A percentile compares a stretch with the other conserved stretches of the same genome.
Conservation (phyloP, 2,329 filamentous ascomycete genomes). For the Epichloe sylvatica region DNA sequence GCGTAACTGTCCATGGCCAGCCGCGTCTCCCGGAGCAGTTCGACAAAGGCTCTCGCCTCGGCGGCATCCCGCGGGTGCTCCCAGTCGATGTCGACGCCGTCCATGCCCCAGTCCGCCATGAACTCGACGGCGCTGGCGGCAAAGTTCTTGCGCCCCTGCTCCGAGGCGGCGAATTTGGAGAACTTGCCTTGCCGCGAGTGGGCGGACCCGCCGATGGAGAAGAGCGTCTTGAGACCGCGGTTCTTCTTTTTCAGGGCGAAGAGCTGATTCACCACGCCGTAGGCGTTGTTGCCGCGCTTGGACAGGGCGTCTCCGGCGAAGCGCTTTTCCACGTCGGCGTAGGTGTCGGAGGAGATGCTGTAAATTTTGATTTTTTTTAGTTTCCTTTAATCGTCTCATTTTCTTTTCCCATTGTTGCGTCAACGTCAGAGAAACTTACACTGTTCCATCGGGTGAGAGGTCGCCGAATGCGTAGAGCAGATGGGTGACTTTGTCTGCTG, state of each 20-base stretch:
- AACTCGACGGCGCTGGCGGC: slow-evolving; percentile 54
- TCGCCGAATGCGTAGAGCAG: slow-evolving; percentile 48
- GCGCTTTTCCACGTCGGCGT: slow-evolving; percentile 48
- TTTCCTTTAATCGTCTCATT: background rate
- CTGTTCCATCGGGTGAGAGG: slow-evolving; percentile 30
- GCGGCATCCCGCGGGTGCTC: slow-evolving; percentile 31
- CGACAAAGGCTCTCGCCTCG: slow-evolving; percentile 28
- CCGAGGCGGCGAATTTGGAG: slow-evolving; percentile 45
- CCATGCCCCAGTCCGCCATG: slow-evolving; percentile 52
- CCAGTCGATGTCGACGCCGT: slow-evolving; percentile 45
- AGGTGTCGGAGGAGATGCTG: slow-evolving; percentile 17
- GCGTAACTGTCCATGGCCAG: slow-evolving; percentile 30
- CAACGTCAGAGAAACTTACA: slow-evolving; percentile 21
- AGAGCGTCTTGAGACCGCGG: slow-evolving; percentile 62
- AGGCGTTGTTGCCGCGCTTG: slow-evolving; percentile 49
- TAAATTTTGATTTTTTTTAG: background rate
- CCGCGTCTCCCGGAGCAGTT: slow-evolving; percentile 29
- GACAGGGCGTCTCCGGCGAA: slow-evolving; percentile 48
- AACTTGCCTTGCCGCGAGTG: slow-evolving; percentile 52
- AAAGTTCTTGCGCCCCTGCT: slow-evolving; percentile 48
- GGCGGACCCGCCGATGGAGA: slow-evolving; percentile 72
- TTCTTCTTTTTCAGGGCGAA: slow-evolving; percentile 63
- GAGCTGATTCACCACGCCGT: slow-evolving; percentile 66
- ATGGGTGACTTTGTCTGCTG: slow-evolving; percentile 56
- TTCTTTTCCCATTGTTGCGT: background rate